Conservation (phyloP, 148 eudicot species). For the Salicornia ramosissima region DNA sequence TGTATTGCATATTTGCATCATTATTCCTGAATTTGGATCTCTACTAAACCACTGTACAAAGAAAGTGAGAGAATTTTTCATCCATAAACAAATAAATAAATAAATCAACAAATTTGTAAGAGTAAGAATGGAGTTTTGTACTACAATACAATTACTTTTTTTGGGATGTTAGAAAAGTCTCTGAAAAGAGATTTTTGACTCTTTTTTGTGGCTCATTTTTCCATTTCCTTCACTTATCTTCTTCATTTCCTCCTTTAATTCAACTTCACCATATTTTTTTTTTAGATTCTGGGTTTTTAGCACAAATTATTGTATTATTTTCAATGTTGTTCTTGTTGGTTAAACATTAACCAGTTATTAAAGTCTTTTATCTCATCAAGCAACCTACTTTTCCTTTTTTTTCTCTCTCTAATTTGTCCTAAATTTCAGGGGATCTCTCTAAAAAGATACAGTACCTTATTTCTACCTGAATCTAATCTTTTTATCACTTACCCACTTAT, state of each 20-base stretch:
- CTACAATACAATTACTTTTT: background rate
- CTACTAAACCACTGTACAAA: background rate
- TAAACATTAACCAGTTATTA: constrained; percentile 17
- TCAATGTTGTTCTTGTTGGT: constrained; percentile 2
- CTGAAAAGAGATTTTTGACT: constrained; percentile 18
- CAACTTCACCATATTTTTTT: background rate
- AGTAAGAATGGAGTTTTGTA: no score
- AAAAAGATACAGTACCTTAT: background rate
- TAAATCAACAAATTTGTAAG: no score
- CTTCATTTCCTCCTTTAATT: constrained; percentile 17
- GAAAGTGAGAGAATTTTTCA: background rate
- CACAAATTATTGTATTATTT: background rate
- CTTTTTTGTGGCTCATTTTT: constrained; percentile 25
- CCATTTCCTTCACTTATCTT: constrained; percentile 8
- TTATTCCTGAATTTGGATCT: constrained; percentile 4
- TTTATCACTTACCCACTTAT: constrained; percentile 3
- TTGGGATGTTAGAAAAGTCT: background rate
- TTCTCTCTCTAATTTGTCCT: constrained; percentile 8
- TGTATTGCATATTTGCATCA: background rate
- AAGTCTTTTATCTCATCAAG: constrained; percentile 23
- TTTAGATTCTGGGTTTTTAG: constrained; percentile 17
- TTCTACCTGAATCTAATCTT: constrained; percentile 8
- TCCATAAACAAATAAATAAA: background rate
- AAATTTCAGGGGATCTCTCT: constrained; percentile 22
- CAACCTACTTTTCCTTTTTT: constrained; percentile 15